Evolutionary conservation across 148 eudicot genomes (phyloP), one percentile per base, ranked within the genome.

Genomic region (Pouteria glomerata): DNA sequence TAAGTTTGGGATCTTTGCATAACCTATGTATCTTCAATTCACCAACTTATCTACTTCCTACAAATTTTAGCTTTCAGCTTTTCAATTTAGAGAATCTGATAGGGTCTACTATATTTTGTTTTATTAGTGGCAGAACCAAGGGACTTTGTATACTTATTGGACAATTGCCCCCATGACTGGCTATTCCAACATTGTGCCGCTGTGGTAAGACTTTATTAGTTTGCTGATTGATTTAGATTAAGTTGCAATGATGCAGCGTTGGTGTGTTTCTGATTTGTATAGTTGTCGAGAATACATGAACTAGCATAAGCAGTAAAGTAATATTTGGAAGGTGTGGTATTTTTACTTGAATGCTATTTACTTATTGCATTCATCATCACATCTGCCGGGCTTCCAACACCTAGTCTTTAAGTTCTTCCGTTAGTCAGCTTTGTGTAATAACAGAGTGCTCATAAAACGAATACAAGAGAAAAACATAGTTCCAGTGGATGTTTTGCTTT

Each of bases 91-190:
- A 56, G 52, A 37, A 70, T 39, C 57, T 47, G n/a, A 23, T 34
- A 35, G 11, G 44, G 6, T 66, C 19, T 26, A 62, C 78, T 64
- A 24, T 3, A 6, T 57, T 70, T 55, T 75, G 53, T 31, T 31
- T 74, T 74, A 0, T 27, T 88, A 92, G 98, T 90, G 93, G 87
- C 84, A 57, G 90, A 88, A 73, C 82, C 85, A 12, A 86, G 83
- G 85, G 96, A 87, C 69, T 90, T 80, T 39, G 87, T 93, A 62
- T 93, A 93, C 84, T 70, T 72, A 47, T 44, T 86, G 84, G 90
- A 86, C 69, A 80, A 86, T 62, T 82, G 84, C 61, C 90, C 90
- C 73, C 90, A 86, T 68, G 90, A 86, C 73, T 86, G 90, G 90
- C 74, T 86, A 64, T 86, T 86, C 76, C 74, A 82, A 70, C 84